phyloP scores from a whole-genome alignment of 2,329 filamentous ascomycete genomes.

The Beauveria medogensis region DNA sequence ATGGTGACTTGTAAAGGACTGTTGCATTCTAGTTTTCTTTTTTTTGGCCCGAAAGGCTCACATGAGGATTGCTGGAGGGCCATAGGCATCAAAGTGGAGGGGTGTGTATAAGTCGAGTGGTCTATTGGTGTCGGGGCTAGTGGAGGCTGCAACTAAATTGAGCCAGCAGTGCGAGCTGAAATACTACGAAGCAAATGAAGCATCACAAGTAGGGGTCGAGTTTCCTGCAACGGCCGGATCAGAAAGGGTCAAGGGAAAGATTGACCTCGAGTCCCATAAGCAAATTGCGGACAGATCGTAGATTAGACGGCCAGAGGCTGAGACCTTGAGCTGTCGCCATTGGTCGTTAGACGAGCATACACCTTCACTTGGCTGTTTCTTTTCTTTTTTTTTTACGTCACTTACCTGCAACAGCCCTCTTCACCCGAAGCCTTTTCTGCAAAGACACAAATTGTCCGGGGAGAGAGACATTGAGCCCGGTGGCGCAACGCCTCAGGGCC shows the following conservation, averaged over 20 bases:
- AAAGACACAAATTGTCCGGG: not conserved
- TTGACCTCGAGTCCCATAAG: not conserved
- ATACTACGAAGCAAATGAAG: not conserved
- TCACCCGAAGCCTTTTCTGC: not conserved
- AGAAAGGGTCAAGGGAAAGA: not conserved
- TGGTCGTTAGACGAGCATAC: not conserved
- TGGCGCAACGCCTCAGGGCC: no score
- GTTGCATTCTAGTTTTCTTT: no score
- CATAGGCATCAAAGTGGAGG: not conserved
- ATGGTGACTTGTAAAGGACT: no score
- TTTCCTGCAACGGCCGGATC: not conserved
- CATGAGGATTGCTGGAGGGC: not conserved
- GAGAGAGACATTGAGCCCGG: not conserved
- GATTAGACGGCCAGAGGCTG: not conserved
- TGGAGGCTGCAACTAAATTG: not conserved
- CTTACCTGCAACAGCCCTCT: not conserved
- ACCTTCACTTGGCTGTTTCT: no score
- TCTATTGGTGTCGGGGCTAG: not conserved
- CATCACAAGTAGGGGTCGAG: not conserved
- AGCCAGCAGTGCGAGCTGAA: constrained; percentile 5
- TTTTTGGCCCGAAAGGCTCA: no score
- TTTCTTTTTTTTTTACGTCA: not conserved
- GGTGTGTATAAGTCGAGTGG: not conserved
- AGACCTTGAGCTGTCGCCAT: not conserved
- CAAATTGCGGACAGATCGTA: not conserved